Conservation (phyloP, 2,329 filamentous ascomycete genomes). For the Clonostachys sp. region DNA sequence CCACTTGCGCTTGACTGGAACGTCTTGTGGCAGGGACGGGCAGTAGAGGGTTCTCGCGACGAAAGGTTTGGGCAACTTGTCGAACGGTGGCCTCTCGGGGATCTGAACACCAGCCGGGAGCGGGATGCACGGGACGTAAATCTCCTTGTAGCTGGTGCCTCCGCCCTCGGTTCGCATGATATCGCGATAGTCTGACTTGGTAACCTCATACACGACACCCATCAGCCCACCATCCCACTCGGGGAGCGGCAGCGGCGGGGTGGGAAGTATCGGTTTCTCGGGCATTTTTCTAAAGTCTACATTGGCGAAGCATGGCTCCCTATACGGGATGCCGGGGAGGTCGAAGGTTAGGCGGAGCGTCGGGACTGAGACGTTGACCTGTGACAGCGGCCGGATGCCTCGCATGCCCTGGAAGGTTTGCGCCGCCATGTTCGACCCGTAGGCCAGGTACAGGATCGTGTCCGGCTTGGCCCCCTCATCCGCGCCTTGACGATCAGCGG, state of each 20-base stretch:
- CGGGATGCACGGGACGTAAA: conserved; percentile 72
- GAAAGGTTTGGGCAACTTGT: conserved; percentile 57
- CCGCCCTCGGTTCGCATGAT: conserved; percentile 92
- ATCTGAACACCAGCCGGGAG: conserved; percentile 47
- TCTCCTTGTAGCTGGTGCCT: conserved; percentile 78
- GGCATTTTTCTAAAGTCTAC: conserved; percentile 56
- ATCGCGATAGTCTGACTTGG: conserved; percentile 70
- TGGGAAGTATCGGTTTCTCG: conserved; percentile 26
- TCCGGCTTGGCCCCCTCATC: too few relatives aligned
- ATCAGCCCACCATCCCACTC: conserved; percentile 80
- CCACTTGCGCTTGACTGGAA: conserved; percentile 26
- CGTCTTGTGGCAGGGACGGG: conserved; percentile 16
- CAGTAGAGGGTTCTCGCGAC: conserved; percentile 78
- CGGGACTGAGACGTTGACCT: conserved; percentile 78
- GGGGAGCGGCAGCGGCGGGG: conserved; percentile 17
- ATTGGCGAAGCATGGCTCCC: conserved; percentile 90
- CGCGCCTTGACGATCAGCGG: too few relatives aligned
- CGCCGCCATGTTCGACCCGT: conserved; percentile 83
- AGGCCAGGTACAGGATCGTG: conserved; percentile 77
- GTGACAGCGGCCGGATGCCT: conserved; percentile 75
- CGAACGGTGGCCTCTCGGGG: conserved; percentile 55
- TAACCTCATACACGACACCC: conserved; percentile 95
- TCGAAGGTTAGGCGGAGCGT: conserved; percentile 77
- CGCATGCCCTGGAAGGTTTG: conserved; percentile 75
- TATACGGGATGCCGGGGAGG: conserved; percentile 79